phyloP scores from a whole-genome alignment of 306 rosid genomes.

The Leucaena leucocephala region DNA sequence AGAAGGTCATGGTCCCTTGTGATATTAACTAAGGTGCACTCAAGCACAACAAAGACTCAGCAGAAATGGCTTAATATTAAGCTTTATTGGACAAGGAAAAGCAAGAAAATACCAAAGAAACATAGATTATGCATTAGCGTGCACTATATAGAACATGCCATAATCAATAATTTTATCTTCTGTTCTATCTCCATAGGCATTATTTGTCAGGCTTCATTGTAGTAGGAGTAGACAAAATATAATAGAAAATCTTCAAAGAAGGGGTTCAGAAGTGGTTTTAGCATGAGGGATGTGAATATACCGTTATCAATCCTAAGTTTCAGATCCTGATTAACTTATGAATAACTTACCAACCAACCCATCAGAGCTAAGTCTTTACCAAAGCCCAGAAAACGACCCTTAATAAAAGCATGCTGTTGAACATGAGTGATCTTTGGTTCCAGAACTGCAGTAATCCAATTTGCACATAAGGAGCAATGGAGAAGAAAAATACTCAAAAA shows the following conservation, averaged over 20 bases:
- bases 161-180: not conserved
- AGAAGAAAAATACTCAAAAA: not conserved
- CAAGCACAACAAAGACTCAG: not conserved
- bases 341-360: slow-evolving; percentile 83
- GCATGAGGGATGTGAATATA: slow-evolving; percentile 3
- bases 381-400: slow-evolving; percentile 65
- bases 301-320: not conserved
- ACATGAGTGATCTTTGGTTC: slow-evolving; percentile 65
- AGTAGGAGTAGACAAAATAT: not conserved
- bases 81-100: not conserved
- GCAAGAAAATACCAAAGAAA: no score
- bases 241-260: no score
- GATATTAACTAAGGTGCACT: not conserved
- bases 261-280: not conserved
- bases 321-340: not conserved
- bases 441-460: slow-evolving; percentile 51
- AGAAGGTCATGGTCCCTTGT: not conserved
- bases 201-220: not conserved
- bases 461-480: slow-evolving; percentile 31
- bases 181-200: not conserved
- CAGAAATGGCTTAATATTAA: not conserved
- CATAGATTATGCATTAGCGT: no score
- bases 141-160: no score
- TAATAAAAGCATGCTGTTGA: slow-evolving; percentile 76
- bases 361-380: slow-evolving; percentile 64